Conservation (phyloP, 169 alveolate genomes). For the Plasmodium berghei region DNA sequence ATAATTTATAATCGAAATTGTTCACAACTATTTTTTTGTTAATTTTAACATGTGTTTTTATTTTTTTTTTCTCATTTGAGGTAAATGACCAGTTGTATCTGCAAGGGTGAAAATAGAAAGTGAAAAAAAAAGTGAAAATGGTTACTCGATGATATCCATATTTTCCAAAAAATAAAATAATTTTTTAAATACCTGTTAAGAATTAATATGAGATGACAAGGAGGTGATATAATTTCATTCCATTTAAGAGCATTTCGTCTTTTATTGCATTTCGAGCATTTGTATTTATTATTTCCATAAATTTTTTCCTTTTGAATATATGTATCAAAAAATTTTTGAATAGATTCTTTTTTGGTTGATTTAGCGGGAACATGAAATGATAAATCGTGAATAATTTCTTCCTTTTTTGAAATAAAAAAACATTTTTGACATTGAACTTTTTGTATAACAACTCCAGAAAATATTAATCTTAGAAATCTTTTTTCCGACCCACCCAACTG, state of each 20-base stretch:
- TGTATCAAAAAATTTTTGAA: slow-evolving; percentile 84
- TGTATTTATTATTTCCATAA: slow-evolving; percentile 84
- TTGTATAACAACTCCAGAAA: slow-evolving; percentile 86
- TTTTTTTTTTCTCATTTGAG: slow-evolving; percentile 75
- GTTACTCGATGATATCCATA: neutral
- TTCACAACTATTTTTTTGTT: slow-evolving; percentile 77
- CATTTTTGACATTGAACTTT: slow-evolving; percentile 84
- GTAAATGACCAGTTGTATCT: slow-evolving; percentile 73
- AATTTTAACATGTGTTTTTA: slow-evolving; percentile 78
- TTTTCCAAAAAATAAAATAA: neutral
- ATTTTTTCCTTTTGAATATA: slow-evolving; percentile 82
- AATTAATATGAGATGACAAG: slow-evolving; percentile 86
- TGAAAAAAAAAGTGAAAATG: neutral
- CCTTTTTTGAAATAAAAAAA: slow-evolving; percentile 77
- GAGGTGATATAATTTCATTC: slow-evolving; percentile 88
- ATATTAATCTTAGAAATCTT: slow-evolving; percentile 81
- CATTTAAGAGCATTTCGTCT: slow-evolving; percentile 85
- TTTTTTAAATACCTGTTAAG: slow-evolving; percentile 77
- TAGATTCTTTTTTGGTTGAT: slow-evolving; percentile 41
- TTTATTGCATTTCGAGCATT: slow-evolving; percentile 82
- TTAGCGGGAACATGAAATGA: slow-evolving; percentile 79
- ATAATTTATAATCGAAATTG: slow-evolving; percentile 83
- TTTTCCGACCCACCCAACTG: slow-evolving; percentile 79
- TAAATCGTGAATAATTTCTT: slow-evolving; percentile 83
- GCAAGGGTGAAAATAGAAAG: neutral